Conservation (phyloP, 1,284 basidiomycete species). For the Pseudozyma thailandica region DNA sequence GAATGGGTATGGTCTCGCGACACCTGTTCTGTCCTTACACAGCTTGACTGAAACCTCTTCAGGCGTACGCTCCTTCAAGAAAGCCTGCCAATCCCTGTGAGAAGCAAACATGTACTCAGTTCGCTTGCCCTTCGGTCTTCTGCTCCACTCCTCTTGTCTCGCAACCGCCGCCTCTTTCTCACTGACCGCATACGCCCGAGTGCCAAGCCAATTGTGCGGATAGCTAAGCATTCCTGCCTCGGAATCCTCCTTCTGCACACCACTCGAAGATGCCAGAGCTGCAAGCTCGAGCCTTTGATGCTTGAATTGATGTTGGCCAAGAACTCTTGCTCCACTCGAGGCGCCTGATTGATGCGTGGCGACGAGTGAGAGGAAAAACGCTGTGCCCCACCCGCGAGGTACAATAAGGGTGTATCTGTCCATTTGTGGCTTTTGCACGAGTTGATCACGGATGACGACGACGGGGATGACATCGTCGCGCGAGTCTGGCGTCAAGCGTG, state of each 20-base stretch:
- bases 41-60: constrained; percentile 18
- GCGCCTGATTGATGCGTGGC: constrained; percentile 51
- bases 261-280: constrained; percentile 15
- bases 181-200: constrained; percentile 27
- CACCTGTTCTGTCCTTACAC: constrained; percentile 26
- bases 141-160: constrained; percentile 45
- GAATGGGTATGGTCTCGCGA: constrained; percentile 31
- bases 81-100: constrained; percentile 36
- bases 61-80: constrained; percentile 11
- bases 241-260: neutral
- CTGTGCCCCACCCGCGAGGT: constrained; percentile 63
- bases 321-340: constrained; percentile 45
- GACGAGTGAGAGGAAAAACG: constrained; percentile 62
- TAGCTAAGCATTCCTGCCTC: constrained; percentile 33
- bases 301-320: constrained; percentile 58
- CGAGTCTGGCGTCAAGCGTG: constrained; percentile 42
- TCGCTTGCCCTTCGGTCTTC: constrained; percentile 60
- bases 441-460: constrained; percentile 38
- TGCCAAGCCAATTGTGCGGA: constrained; percentile 57
- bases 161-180: constrained; percentile 26
- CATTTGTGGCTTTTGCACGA: constrained; percentile 23
- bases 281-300: constrained; percentile 49
- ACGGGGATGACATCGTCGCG: constrained; percentile 57
- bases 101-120: constrained; percentile 45
- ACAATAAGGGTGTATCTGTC: constrained; percentile 57